Evolutionary conservation across 1,284 basidiomycete genomes (phyloP).

Genomic region (Ceratobasidium papillatum): DNA sequence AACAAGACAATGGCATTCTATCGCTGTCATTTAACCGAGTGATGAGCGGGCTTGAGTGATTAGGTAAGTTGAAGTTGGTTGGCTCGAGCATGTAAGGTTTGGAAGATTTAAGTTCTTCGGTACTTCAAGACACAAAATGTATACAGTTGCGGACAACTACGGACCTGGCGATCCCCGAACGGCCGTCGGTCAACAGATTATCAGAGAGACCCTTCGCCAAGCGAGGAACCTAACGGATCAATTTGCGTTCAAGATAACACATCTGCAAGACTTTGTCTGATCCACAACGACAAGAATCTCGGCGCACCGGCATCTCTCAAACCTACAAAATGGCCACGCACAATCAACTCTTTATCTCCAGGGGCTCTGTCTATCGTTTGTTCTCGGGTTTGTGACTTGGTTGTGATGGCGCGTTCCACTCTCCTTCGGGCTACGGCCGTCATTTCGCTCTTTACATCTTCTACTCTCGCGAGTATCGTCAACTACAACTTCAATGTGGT

Average conservation of each 20-base stretch:
- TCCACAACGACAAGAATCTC: not conserved
- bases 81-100: not conserved
- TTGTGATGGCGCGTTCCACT: conserved; percentile 8
- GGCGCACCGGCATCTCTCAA: not conserved
- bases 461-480: conserved; percentile 17
- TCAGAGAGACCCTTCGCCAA: not conserved
- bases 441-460: conserved; percentile 38
- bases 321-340: not conserved
- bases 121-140: no score
- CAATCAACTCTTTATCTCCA: not conserved
- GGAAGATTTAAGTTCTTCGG: no score
- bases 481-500: conserved; percentile 27
- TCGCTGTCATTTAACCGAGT: not conserved
- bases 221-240: conserved; percentile 14
- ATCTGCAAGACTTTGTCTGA: not conserved
- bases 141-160: no score
- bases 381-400: conserved; percentile 10
- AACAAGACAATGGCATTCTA: not conserved
- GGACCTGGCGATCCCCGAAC: not conserved
- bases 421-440: conserved; percentile 32
- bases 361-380: not conserved
- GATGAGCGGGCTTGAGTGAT: not conserved
- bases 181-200: not conserved
- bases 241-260: not conserved
- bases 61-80: not conserved